Evolutionary conservation across 2,329 filamentous ascomycete species (phyloP).

Genomic region (Aspergillus vadensis): DNA sequence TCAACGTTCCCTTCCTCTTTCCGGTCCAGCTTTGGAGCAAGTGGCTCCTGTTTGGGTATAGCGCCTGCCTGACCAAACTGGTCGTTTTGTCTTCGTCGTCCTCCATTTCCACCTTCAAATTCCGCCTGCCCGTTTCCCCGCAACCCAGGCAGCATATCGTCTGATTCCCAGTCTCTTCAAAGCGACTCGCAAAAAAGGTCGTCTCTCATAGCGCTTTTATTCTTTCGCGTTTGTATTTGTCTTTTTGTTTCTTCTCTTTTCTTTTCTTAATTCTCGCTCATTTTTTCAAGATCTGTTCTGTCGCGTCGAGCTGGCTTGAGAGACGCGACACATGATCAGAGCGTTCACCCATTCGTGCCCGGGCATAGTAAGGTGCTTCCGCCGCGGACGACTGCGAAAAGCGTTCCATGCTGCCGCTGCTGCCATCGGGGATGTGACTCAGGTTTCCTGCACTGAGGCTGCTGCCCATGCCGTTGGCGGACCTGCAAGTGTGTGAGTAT

Average conservation of each 20-base stretch:
- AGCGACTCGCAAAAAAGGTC: too few species aligned
- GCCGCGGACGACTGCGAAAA: slow-evolving; percentile 30
- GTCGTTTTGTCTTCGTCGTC: not conserved
- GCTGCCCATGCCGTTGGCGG: slow-evolving; percentile 27
- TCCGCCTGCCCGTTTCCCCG: not conserved
- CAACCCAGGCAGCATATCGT: not conserved
- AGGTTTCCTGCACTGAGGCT: slow-evolving; percentile 32
- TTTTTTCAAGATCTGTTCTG: slow-evolving; percentile 33
- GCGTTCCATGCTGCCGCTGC: slow-evolving; percentile 29
- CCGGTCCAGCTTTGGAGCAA: not conserved
- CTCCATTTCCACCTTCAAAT: not conserved
- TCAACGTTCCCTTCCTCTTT: not conserved
- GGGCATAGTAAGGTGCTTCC: slow-evolving; percentile 37
- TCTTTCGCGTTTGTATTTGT: not conserved
- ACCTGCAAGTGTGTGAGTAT: slow-evolving; percentile 15
- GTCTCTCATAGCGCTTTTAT: slow-evolving; percentile 5
- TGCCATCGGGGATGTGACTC: slow-evolving; percentile 29
- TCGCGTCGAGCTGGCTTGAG: slow-evolving; percentile 32
- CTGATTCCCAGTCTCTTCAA: not conserved
- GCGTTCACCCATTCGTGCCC: slow-evolving; percentile 34
- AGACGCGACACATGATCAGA: slow-evolving; percentile 33
- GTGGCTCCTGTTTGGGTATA: not conserved
- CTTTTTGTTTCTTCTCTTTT: slow-evolving; percentile 6
- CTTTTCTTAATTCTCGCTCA: slow-evolving; percentile 11
- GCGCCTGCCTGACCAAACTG: not conserved